Base-by-base conservation (phyloP, 345 rosid genomes). In the Populus deltoides region DNA sequence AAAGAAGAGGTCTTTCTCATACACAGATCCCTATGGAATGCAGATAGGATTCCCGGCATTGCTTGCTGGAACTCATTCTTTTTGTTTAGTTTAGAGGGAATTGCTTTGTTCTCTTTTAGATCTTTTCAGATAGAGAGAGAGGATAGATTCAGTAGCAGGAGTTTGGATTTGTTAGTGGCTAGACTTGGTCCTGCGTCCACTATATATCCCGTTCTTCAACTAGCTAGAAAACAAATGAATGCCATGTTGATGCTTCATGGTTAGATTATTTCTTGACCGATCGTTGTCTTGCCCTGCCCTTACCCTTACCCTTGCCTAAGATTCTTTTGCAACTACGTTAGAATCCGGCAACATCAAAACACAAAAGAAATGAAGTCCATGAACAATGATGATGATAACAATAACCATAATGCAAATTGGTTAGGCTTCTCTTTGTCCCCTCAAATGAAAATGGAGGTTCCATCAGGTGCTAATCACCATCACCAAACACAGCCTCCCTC, bases 1-100 rank as follows among this genome's bases (percentile, higher is more conserved):
- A 84, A 89, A 88, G 89, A 81, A 85, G 88, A 85, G 81, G 95
- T 89, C 94, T 90, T 92, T 91, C 94, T 89, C 93, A 88, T 61
- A 79, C 95, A 85, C 98, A 89, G 98, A 94, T 94, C 98, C 98
- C 97, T 70, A 94, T 86, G 90, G 87, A 83, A 87, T 93, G 92
- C 92, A 84, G 85, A 86, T 83, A 84, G 74, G 83, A 86, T 90
- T 80, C 90, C 88, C 86, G 78, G 85, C 91, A 86, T 86, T 81
- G 84, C 90, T 82, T 82, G 86, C 87, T 87, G 86, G 79, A 88
- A 80, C 83, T 88, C 88, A 82, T 90, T 90, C 92, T 79, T 88
- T 91, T 88, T 86, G 91, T 83, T 90, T 82, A 85, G 87, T 87
- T 87, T 86, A 91, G 90, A 86, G 93, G 85, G 83, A 78, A 83